Conservation (phyloP, 441 rosid species). For the Jatropha multifida region DNA sequence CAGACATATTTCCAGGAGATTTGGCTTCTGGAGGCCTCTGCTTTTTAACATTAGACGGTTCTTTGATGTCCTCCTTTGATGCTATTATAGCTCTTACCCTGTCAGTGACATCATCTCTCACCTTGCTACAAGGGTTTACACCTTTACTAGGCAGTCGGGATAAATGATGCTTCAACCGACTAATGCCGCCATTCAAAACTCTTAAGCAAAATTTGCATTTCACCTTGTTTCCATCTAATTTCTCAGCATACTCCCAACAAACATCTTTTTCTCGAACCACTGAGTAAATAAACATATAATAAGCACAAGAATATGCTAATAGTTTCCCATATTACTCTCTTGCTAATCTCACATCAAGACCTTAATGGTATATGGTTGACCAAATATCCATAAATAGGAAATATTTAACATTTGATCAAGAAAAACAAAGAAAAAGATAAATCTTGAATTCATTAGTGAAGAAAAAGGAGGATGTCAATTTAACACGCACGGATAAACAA, state of each 20-base stretch:
- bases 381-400: neutral
- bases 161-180: constrained; percentile 84
- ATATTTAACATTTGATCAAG: neutral
- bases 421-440: neutral
- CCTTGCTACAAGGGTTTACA: constrained; percentile 85
- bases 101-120: constrained; percentile 74
- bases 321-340: neutral
- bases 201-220: constrained; percentile 72
- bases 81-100: constrained; percentile 65
- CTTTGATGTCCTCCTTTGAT: constrained; percentile 61
- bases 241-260: constrained; percentile 96
- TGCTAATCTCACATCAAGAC: neutral
- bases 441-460: neutral
- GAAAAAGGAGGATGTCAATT: neutral
- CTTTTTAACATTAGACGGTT: constrained; percentile 42
- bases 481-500: neutral
- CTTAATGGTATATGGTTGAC: neutral
- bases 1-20: constrained; percentile 37
- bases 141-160: constrained; percentile 90
- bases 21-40: constrained; percentile 47
- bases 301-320: constrained; percentile 7
- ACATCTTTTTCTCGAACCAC: constrained; percentile 92
- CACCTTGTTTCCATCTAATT: constrained; percentile 83
- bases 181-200: constrained; percentile 79
- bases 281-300: constrained; percentile 27